A percentile compares a stretch with the other conserved stretches of the same genome.
Evolutionary conservation across 768 basidiomycete species (phyloP).

Genomic region (Lactarius hatsudake): DNA sequence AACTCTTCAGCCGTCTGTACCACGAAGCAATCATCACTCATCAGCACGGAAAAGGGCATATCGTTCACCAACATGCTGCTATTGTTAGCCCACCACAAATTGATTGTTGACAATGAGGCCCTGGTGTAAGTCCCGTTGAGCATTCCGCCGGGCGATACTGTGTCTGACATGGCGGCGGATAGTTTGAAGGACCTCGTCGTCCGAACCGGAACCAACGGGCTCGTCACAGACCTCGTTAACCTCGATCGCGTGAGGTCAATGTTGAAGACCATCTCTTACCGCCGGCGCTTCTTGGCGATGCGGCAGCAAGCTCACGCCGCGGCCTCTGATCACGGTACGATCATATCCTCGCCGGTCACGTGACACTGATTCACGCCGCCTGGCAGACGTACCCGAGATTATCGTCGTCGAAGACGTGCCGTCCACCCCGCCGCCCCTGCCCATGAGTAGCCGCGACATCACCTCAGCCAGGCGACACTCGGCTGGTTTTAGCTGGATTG

Average conservation of each 20-base stretch:
- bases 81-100: constrained; percentile 84
- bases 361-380: background rate
- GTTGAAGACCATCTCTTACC: constrained; percentile 69
- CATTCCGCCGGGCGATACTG: background rate
- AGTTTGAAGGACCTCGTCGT: constrained; percentile 81
- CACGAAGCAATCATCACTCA: constrained; percentile 82
- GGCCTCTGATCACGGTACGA: constrained; percentile 36
- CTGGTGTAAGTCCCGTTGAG: constrained; percentile 59
- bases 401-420: constrained; percentile 56
- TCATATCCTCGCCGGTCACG: background rate
- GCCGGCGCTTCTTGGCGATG: constrained; percentile 60
- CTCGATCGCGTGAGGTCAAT: constrained; percentile 81
- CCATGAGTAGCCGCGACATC: constrained; percentile 51
- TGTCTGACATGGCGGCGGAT: constrained; percentile 1
- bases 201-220: constrained; percentile 70
- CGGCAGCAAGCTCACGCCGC: constrained; percentile 42
- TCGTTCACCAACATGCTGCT: constrained; percentile 89
- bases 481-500: constrained; percentile 23
- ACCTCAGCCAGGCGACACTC: constrained; percentile 37
- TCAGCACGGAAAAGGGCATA: constrained; percentile 75
- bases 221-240: constrained; percentile 82
- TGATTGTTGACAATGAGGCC: constrained; percentile 87
- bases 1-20: constrained; percentile 71
- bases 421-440: constrained; percentile 40
- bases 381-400: constrained; percentile 65